A percentile compares a stretch with the other conserved stretches of the same genome.
Conservation (phyloP, 148 eudicot genomes). For the Camellia lanceoleosa region DNA sequence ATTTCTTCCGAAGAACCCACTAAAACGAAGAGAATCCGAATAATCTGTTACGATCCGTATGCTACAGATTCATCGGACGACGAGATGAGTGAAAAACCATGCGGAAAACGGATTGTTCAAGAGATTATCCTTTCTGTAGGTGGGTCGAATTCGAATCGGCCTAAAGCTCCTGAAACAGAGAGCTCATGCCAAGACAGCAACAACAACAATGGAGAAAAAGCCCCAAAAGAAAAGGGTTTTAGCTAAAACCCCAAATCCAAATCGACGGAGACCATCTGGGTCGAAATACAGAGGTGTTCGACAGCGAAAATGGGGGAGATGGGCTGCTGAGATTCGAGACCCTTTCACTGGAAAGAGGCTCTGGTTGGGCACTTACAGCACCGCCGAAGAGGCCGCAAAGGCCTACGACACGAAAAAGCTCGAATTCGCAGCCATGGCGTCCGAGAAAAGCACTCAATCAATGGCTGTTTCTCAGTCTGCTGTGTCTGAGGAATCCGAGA, state of each 20-base stretch:
- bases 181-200: constrained; percentile 55
- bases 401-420: constrained; percentile 51
- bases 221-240: constrained; percentile 34
- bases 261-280: not conserved
- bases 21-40: constrained; percentile 44
- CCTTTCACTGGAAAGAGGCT: constrained; percentile 53
- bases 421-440: constrained; percentile 24
- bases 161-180: constrained; percentile 32
- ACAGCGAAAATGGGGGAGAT: constrained; percentile 85
- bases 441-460: constrained; percentile 30
- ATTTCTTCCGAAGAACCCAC: constrained; percentile 8
- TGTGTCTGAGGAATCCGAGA: constrained; percentile 34
- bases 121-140: constrained; percentile 47
- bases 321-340: constrained; percentile 92
- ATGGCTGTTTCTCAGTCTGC: no score
- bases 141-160: not conserved
- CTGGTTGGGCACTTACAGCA: constrained; percentile 76
- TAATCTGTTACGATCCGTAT: constrained; percentile 63
- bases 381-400: constrained; percentile 68
- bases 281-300: constrained; percentile 70
- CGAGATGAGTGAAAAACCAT: constrained; percentile 27
- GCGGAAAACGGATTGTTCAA: constrained; percentile 38
- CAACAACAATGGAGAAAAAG: constrained; percentile 39
- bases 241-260: not conserved
- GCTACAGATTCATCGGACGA: constrained; percentile 75